Evolutionary conservation across 2,329 filamentous ascomycete genomes (phyloP).

Genomic region (Hortaea werneckii): DNA sequence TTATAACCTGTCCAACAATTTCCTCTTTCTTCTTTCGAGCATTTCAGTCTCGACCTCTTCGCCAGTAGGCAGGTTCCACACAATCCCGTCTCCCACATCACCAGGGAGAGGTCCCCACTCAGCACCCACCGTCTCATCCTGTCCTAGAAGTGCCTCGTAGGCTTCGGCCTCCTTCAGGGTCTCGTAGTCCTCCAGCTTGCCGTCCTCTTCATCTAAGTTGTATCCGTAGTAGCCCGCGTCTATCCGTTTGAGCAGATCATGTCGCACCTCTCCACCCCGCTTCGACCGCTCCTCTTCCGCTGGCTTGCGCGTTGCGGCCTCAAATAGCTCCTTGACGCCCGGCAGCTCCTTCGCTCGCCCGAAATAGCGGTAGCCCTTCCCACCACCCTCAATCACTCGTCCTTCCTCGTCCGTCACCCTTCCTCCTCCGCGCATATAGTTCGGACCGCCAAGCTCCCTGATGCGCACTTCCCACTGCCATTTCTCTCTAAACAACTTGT

Average conservation of each 20-base stretch:
- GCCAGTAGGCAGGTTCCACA: slow-evolving; percentile 73
- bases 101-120: slow-evolving; percentile 79
- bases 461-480: slow-evolving; percentile 99
- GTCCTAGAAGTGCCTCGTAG: slow-evolving; percentile 53
- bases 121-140: slow-evolving; percentile 34
- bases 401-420: slow-evolving; percentile 46
- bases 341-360: slow-evolving; percentile 81
- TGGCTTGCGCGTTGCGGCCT: slow-evolving; percentile 52
- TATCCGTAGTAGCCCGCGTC: slow-evolving; percentile 96
- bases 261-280: slow-evolving; percentile 43
- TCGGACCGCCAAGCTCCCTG: slow-evolving; percentile 86
- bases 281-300: slow-evolving; percentile 50
- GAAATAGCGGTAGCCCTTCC: slow-evolving; percentile 91
- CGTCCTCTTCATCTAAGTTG: slow-evolving; percentile 84
- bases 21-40: slow-evolving; percentile 72
- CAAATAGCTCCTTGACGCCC: slow-evolving; percentile 92
- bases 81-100: slow-evolving; percentile 69
- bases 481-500: slow-evolving; percentile 97
- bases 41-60: slow-evolving; percentile 94
- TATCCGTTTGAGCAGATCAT: slow-evolving; percentile 63
- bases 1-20: slow-evolving; percentile 69
- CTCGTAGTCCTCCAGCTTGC: slow-evolving; percentile 70
- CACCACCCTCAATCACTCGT: slow-evolving; percentile 51
- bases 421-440: slow-evolving; percentile 71
- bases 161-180: slow-evolving; percentile 73